Evolutionary conservation across 2,329 filamentous ascomycete species (phyloP).

Genomic region (Curvularia verruculosa): DNA sequence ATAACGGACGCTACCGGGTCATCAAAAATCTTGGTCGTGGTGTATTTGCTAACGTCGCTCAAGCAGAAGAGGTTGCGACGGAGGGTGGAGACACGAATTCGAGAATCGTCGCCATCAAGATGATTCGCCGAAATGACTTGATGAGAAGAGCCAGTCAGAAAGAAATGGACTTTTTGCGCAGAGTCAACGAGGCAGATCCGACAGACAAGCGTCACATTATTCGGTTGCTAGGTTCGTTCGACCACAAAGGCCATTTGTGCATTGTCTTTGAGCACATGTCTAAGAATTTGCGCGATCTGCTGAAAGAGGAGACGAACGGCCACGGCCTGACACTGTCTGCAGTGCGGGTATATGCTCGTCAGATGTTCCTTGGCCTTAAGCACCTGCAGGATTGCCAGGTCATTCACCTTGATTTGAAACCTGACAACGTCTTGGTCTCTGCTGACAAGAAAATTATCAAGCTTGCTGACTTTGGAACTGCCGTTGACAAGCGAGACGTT

Average conservation of each 20-base stretch:
- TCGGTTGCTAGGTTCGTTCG: slow-evolving; percentile 83
- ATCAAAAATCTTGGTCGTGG: slow-evolving; percentile 87
- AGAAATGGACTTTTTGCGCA: slow-evolving; percentile 90
- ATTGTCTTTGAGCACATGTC: slow-evolving; percentile 94
- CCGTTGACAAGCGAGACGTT: slow-evolving; percentile 80
- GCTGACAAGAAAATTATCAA: slow-evolving; percentile 72
- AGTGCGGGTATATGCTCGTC: slow-evolving; percentile 86
- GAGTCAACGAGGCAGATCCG: slow-evolving; percentile 82
- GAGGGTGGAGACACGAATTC: slow-evolving; percentile 48
- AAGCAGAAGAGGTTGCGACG: slow-evolving; percentile 60
- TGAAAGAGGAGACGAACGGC: slow-evolving; percentile 83
- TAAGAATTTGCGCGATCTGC: slow-evolving; percentile 83
- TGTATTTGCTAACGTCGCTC: slow-evolving; percentile 96
- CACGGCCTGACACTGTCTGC: slow-evolving; percentile 89
- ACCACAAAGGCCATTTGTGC: slow-evolving; percentile 93
- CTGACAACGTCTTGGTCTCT: slow-evolving; percentile 87
- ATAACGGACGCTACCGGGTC: slow-evolving; percentile 84
- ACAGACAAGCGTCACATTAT: slow-evolving; percentile 93
- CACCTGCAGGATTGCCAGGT: slow-evolving; percentile 92
- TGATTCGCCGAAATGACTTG: slow-evolving; percentile 95
- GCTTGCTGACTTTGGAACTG: slow-evolving; percentile 96
- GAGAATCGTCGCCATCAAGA: slow-evolving; percentile 91
- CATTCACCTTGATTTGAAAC: slow-evolving; percentile 94
- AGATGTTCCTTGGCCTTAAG: slow-evolving; percentile 88
- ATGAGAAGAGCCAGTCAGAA: slow-evolving; percentile 92